Conservation (phyloP, 2,329 filamentous ascomycete species). For the Trichophyton rubrum region DNA sequence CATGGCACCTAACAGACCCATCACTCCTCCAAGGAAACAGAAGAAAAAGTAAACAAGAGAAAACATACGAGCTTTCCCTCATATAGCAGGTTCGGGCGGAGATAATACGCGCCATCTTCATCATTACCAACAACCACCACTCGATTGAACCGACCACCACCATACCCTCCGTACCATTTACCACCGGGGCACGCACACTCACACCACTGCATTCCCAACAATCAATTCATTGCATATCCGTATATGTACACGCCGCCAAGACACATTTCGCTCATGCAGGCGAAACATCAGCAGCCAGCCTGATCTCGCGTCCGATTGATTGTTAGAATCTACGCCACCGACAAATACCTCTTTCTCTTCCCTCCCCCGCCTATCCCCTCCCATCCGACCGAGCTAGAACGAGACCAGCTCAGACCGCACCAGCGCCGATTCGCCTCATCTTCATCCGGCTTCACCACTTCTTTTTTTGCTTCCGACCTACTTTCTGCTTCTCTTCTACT, state of each 20-base stretch:
- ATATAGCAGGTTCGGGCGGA: slow-evolving; percentile 87
- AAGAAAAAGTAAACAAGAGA: slow-evolving; percentile 50
- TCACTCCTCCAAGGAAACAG: slow-evolving; percentile 59
- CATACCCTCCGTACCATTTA: neutral
- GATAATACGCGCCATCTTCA: slow-evolving; percentile 44
- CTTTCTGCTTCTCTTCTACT: too few relatives aligned
- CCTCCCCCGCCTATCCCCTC: neutral
- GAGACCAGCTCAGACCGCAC: neutral
- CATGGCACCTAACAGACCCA: slow-evolving; percentile 57
- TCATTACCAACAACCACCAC: too few relatives aligned
- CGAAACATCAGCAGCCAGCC: neutral
- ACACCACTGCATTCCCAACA: neutral
- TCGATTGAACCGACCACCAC: too few relatives aligned
- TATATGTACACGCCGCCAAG: neutral
- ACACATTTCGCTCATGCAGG: neutral
- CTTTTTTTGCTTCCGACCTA: too few relatives aligned
- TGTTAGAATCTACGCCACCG: neutral
- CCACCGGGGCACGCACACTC: neutral
- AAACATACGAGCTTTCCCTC: slow-evolving; percentile 59
- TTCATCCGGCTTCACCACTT: too few relatives aligned
- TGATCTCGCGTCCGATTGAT: neutral
- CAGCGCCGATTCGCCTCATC: neutral
- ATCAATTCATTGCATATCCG: neutral
- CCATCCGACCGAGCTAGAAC: slow-evolving; percentile 1
- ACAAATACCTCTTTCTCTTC: neutral